These are phyloP conservation scores for Piloderma croceum DNA, from an alignment of 768 basidiomycete genomes.

Conservation along the genomic window DNA sequence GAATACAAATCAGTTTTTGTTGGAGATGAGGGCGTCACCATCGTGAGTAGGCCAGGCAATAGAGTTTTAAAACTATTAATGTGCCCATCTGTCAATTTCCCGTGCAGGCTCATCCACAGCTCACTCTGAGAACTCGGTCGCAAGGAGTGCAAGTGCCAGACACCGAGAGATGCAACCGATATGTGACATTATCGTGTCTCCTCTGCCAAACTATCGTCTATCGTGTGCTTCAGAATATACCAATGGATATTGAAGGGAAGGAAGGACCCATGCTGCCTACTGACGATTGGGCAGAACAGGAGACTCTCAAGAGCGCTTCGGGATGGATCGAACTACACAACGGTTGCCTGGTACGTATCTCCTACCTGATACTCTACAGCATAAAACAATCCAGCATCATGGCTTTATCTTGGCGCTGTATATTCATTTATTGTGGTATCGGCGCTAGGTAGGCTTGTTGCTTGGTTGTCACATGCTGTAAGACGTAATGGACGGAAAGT, in stretches of 20 bases:
- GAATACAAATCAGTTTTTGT: slow-evolving; percentile 55
- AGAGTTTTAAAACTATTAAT: background rate
- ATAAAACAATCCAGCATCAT: too few species aligned
- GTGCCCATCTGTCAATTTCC: slow-evolving; percentile 1
- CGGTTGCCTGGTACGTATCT: slow-evolving; percentile 57
- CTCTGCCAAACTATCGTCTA: slow-evolving; percentile 61
- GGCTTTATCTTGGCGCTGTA: too few species aligned
- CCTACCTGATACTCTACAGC: background rate
- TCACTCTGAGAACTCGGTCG: slow-evolving; percentile 61
- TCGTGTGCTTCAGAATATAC: slow-evolving; percentile 59
- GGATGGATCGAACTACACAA: slow-evolving; percentile 74
- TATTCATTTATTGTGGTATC: too few species aligned
- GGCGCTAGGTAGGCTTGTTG: too few species aligned
- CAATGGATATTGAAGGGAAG: slow-evolving; percentile 50
- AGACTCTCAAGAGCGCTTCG: slow-evolving; percentile 56
- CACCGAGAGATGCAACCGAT: slow-evolving; percentile 49
- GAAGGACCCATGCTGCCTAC: slow-evolving; percentile 65
- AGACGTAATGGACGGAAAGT: too few species aligned
- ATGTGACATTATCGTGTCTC: slow-evolving; percentile 63
- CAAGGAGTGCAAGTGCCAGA: slow-evolving; percentile 38
- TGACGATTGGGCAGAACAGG: slow-evolving; percentile 73
- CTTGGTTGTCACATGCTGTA: too few species aligned
- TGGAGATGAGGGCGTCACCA: slow-evolving; percentile 58
- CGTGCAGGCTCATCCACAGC: slow-evolving; percentile 57
- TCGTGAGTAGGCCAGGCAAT: slow-evolving; percentile 52